Conservation (phyloP, 164 flowering plant species). For the Litsea cubeba region DNA sequence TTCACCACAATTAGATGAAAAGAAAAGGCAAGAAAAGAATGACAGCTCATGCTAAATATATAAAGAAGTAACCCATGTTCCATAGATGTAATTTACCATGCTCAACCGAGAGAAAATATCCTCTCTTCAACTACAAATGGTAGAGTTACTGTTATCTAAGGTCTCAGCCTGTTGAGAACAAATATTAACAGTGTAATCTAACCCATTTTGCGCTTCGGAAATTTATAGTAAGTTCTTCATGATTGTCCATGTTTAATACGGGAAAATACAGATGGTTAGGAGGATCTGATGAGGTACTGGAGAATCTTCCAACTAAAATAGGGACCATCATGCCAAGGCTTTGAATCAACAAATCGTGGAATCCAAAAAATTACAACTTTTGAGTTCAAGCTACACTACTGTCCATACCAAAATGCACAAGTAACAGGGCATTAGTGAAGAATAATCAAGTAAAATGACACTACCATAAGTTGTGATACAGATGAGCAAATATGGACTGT, state of each 20-base stretch:
- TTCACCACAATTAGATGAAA: not conserved
- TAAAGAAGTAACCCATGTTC: no score
- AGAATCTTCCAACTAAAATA: not conserved
- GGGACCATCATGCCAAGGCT: not conserved
- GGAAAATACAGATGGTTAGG: not conserved
- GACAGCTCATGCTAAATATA: no score
- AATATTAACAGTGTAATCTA: no score
- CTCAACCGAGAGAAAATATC: no score
- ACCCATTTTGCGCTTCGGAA: no score
- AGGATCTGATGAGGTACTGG: not conserved
- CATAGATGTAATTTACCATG: no score
- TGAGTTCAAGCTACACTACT: no score
- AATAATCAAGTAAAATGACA: not conserved
- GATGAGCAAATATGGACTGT: not conserved
- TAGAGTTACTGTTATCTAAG: no score
- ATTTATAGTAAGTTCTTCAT: no score
- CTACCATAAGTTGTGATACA: not conserved
- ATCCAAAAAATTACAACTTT: not conserved
- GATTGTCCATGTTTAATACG: no score
- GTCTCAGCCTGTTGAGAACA: no score
- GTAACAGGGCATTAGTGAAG: not conserved
- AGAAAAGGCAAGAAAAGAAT: not conserved
- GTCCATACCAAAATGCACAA: not conserved
- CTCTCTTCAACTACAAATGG: no score
- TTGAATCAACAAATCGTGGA: not conserved